A percentile compares a stretch with the other conserved stretches of the same genome.
Evolutionary conservation across 805 yeast species (phyloP).

Genomic region (Cyberlindnera petersonii): DNA sequence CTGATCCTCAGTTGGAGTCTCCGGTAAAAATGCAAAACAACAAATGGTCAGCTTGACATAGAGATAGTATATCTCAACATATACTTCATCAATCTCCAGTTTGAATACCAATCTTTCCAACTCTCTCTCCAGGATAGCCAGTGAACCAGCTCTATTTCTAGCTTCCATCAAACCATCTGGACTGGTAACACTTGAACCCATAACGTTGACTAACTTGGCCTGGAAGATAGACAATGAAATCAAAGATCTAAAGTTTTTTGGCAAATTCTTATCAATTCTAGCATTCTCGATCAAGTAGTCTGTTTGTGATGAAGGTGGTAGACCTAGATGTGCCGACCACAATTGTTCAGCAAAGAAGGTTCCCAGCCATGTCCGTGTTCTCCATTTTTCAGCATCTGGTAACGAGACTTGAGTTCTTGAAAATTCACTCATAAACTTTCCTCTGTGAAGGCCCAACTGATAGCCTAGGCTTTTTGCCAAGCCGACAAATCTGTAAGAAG

Average conservation of each 20-base stretch:
- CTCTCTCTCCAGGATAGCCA: slow-evolving; percentile 75
- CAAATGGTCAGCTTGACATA: slow-evolving; percentile 80
- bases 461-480: slow-evolving; percentile 79
- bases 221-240: slow-evolving; percentile 77
- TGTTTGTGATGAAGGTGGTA: slow-evolving; percentile 82
- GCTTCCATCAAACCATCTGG: slow-evolving; percentile 91
- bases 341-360: slow-evolving; percentile 85
- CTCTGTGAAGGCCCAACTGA: slow-evolving; percentile 88
- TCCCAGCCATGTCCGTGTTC: slow-evolving; percentile 90
- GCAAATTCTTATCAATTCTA: slow-evolving; percentile 56
- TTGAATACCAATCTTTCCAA: slow-evolving; percentile 66
- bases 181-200: slow-evolving; percentile 81
- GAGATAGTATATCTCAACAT: slow-evolving; percentile 72
- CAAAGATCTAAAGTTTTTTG: slow-evolving; percentile 66
- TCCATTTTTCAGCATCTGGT: slow-evolving; percentile 91
- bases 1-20: slow-evolving; percentile 83
- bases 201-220: slow-evolving; percentile 73
- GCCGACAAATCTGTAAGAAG: slow-evolving; percentile 84
- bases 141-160: slow-evolving; percentile 71
- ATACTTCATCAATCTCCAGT: slow-evolving; percentile 59
- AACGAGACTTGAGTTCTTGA: slow-evolving; percentile 84
- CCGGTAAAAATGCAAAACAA: slow-evolving; percentile 87
- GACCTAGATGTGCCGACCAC: slow-evolving; percentile 83
- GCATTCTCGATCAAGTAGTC: slow-evolving; percentile 82
- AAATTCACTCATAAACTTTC: slow-evolving; percentile 86